Conservation (phyloP, 2,329 filamentous ascomycete genomes). For the Aotearoamyces nothofagi region DNA sequence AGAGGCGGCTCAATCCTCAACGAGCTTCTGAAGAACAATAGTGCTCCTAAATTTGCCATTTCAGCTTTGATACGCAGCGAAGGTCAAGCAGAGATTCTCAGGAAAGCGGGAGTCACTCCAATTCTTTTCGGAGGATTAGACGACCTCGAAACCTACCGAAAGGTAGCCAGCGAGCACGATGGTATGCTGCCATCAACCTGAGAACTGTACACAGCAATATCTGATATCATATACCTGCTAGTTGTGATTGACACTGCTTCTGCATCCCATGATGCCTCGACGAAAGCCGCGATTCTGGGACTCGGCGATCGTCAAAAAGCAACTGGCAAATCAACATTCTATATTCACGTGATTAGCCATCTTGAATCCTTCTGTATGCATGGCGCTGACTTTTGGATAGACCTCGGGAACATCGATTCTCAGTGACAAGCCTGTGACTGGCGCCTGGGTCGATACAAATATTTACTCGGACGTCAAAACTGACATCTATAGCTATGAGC, state of each 20-base stretch:
- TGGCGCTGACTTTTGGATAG: no score
- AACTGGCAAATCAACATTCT: conserved; percentile 21
- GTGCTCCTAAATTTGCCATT: conserved; percentile 2
- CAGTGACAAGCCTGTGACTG: conserved; percentile 24
- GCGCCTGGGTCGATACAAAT: conserved; percentile 20
- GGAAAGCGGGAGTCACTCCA: conserved; percentile 9
- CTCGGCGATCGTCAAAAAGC: conserved; percentile 23
- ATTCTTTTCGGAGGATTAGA: conserved; percentile 12
- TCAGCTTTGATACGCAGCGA: conserved; percentile 12
- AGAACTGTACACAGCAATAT: no score
- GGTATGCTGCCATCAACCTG: no score
- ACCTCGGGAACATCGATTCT: conserved; percentile 29
- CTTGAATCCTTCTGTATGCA: no score
- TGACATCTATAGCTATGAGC: conserved; percentile 30
- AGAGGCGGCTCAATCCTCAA: conserved; percentile 12
- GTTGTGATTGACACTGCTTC: conserved; percentile 28
- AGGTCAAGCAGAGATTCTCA: conserved; percentile 11
- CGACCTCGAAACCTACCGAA: conserved; percentile 8
- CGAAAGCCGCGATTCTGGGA: conserved; percentile 26
- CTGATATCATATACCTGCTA: no score
- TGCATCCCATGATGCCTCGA: conserved; percentile 23
- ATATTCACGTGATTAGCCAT: conserved; percentile 24
- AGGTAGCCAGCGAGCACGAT: conserved; percentile 10
- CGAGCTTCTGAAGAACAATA: conserved; percentile 4
- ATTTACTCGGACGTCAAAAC: conserved; percentile 29